A percentile compares a stretch with the other conserved stretches of the same genome.
These are phyloP conservation scores for Craspedostauros australis DNA, from an alignment of 108 stramenopile genomes.

Conservation along the genomic window DNA sequence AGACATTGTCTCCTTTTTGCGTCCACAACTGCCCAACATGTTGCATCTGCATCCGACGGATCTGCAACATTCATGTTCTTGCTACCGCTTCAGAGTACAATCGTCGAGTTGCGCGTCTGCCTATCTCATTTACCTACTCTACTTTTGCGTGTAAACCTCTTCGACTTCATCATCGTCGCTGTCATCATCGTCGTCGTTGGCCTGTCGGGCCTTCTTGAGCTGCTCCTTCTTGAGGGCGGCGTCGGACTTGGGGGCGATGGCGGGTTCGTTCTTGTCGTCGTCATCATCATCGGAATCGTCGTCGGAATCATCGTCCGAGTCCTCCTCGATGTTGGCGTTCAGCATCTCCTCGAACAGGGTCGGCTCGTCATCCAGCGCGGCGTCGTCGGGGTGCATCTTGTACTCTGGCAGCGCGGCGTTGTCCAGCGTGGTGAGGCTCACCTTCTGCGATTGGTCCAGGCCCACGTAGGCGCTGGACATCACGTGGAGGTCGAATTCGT, in stretches of 20 bases:
- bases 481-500: constrained; percentile 86
- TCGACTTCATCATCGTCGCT: constrained; percentile 73
- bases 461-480: constrained; percentile 94
- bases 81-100: no score
- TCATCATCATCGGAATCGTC: constrained; percentile 65
- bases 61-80: no score
- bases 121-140: no score
- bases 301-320: constrained; percentile 70
- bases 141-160: constrained; percentile 59
- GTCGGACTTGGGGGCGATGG: constrained; percentile 59
- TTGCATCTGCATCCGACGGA: no score
- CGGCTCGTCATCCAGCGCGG: constrained; percentile 96
- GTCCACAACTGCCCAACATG: no score
- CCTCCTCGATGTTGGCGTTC: constrained; percentile 87
- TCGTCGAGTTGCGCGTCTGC: no score
- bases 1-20: no score
- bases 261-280: constrained; percentile 33
- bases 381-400: constrained; percentile 95
- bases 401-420: constrained; percentile 89
- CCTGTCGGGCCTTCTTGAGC: constrained; percentile 73
- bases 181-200: constrained; percentile 67
- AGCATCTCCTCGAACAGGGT: constrained; percentile 97
- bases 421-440: constrained; percentile 75
- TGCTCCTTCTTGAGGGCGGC: constrained; percentile 80
- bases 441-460: constrained; percentile 71